phyloP scores from a whole-genome alignment of 345 rosid genomes.

The Gossypium herbaceum region DNA sequence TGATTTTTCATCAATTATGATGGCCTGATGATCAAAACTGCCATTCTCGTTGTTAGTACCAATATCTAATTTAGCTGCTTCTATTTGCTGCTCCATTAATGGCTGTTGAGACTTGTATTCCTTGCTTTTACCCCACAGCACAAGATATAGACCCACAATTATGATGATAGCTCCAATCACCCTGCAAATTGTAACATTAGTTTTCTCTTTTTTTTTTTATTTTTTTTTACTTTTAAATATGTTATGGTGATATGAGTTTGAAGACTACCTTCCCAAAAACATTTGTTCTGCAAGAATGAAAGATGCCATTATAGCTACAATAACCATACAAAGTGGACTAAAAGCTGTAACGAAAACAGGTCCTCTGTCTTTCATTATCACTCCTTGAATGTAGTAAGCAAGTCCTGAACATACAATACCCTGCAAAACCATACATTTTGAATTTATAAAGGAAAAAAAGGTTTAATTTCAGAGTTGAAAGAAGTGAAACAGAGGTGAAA shows the following conservation, averaged over 20 bases:
- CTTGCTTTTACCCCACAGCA: constrained; percentile 83
- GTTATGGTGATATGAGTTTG: neutral
- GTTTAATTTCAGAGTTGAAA: neutral
- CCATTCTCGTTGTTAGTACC: constrained; percentile 14
- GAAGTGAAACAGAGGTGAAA: neutral
- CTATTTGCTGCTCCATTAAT: constrained; percentile 14
- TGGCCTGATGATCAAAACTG: constrained; percentile 27
- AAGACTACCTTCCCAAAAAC: constrained; percentile 72
- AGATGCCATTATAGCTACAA: constrained; percentile 72
- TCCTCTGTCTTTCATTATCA: constrained; percentile 74
- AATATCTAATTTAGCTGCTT: constrained; percentile 24
- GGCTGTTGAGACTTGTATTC: constrained; percentile 37
- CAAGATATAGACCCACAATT: constrained; percentile 72
- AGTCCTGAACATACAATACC: constrained; percentile 77
- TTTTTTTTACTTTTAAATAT: neutral
- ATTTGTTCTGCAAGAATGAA: constrained; percentile 73
- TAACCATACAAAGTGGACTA: constrained; percentile 69
- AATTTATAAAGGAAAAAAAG: no score
- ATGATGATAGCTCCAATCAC: constrained; percentile 69
- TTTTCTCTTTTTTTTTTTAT: neutral
- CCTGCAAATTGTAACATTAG: constrained; percentile 37
- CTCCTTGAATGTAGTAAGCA: constrained; percentile 71
- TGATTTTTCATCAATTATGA: constrained; percentile 22
- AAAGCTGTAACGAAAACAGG: constrained; percentile 93
- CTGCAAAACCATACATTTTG: constrained; percentile 36